phyloP scores from a whole-genome alignment of 2,329 filamentous ascomycete genomes.

The Canariomyces notabilis region DNA sequence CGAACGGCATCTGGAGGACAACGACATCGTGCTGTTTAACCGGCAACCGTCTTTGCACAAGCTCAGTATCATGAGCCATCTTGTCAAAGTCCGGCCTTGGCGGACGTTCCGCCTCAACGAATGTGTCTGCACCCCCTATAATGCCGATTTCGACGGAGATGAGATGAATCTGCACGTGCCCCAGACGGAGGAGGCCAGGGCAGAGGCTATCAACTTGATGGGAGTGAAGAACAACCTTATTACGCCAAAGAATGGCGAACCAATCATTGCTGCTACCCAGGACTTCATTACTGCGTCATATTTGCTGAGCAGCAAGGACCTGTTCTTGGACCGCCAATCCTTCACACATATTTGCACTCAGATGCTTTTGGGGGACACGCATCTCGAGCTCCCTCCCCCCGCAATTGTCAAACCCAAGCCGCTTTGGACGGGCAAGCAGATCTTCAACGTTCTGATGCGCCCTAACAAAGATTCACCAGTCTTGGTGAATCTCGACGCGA shows the following conservation, averaged over 20 bases:
- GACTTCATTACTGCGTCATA: constrained; percentile 98
- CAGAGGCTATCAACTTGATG: constrained; percentile 95
- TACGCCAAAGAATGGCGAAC: constrained; percentile 95
- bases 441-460: constrained; percentile 87
- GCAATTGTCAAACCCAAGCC: constrained; percentile 78
- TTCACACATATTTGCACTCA: constrained; percentile 89
- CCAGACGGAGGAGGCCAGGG: constrained; percentile 92
- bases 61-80: constrained; percentile 95
- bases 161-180: constrained; percentile 99
- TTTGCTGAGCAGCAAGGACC: constrained; percentile 84
- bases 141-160: constrained; percentile 97
- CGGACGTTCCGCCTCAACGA: constrained; percentile 95
- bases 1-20: constrained; percentile 90
- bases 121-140: constrained; percentile 97
- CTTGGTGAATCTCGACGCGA: constrained; percentile 85
- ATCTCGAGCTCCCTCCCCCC: constrained; percentile 81
- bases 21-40: constrained; percentile 95
- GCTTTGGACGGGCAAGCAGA: constrained; percentile 94
- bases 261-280: constrained; percentile 97
- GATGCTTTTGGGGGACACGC: constrained; percentile 68
- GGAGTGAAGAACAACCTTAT: constrained; percentile 94
- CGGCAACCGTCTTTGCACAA: constrained; percentile 97
- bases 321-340: constrained; percentile 81
- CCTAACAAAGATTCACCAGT: constrained; percentile 82
- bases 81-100: constrained; percentile 89